A percentile compares a stretch with the other conserved stretches of the same genome.
Evolutionary conservation across 768 basidiomycete genomes (phyloP).

Genomic region (Leucocoprinus leucothites): DNA sequence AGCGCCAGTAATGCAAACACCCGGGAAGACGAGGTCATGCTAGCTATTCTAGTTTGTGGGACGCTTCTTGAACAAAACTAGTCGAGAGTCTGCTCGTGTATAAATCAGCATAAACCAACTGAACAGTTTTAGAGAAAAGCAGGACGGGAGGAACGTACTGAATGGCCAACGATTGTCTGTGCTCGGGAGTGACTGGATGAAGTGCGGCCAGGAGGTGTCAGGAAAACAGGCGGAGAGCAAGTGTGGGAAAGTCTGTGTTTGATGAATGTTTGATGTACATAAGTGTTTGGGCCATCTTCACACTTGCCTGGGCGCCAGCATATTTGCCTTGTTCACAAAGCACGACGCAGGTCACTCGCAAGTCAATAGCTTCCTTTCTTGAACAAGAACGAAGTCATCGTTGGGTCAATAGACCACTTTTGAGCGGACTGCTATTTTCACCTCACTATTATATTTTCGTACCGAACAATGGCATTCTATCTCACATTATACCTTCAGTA

Average conservation of each 20-base stretch:
- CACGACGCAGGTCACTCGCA: no score
- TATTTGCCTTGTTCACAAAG: no score
- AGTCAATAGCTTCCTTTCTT: no score
- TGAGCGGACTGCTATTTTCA: no score
- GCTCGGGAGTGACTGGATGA: not conserved
- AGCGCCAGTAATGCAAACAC: slow-evolving; percentile 6
- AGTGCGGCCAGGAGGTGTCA: not conserved
- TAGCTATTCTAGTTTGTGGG: not conserved
- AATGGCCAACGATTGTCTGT: not conserved
- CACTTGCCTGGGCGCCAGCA: no score
- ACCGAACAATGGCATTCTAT: no score
- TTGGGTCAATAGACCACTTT: no score
- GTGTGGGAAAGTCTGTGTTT: slow-evolving; percentile 2
- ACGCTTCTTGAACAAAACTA: not conserved
- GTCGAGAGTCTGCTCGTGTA: not conserved
- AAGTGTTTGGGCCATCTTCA: not conserved
- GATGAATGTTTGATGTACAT: not conserved
- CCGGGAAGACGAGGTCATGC: slow-evolving; percentile 1
- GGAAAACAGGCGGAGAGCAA: not conserved
- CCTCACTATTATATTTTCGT: no score
- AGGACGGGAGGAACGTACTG: not conserved
- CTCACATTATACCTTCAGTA: no score
- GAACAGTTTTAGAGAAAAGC: not conserved
- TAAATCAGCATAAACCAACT: not conserved
- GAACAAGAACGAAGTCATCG: no score